Base-by-base conservation (phyloP, 139 green algal species). In the Axilococcus clingmanii region DNA sequence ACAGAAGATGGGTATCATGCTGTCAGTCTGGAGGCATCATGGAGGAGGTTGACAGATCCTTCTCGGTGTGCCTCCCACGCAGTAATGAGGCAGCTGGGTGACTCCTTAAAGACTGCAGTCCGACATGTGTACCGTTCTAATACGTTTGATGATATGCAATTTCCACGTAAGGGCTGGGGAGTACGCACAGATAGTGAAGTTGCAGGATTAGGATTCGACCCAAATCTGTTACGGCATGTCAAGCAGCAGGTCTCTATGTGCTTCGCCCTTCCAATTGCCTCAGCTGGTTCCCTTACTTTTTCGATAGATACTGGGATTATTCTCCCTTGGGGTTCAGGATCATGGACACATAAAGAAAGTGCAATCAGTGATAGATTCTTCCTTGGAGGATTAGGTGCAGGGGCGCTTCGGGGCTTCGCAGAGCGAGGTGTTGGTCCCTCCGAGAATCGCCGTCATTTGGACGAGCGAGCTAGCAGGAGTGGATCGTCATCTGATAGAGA, bases 281-380 rank as follows among this genome's bases (percentile, higher is more conserved):
- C 7, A 16, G 37, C 31, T 46, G 56, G 40, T 20, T 41, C 35
- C 4, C 57, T 75, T 15, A 32, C 37, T 14, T 32, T 48, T 48
- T 48, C n/a, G 4, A 9, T 69, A 17, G 31, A 40, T 5, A 69
- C 35, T 0, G 57, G 55, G 27, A 46, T 57, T 38, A 78, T 75
- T 4, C 9, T 76, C 36, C 49, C 85, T 49, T 45, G 87, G 49
- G 78, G 20, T 30, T 27, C 40, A 1, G 29, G n/a, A 27, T 48
- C 80, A 2, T 81, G 65, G 67, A 66, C 69, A 22, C 33, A 40
- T 2, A 31, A 41, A 3, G 47, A 35, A 14, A 77, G 66, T 25
- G 67, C 51, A 45, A 80, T 86, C 24, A 69, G 64, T 25, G 77
- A 86, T 50, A 62, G 78, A 22, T 88, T 88, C 60, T 88, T 83